Evolutionary conservation across 495 filamentous ascomycete species (phyloP), one percentile per base, ranked within the genome.

Genomic region (Aspergillus nidulans): DNA sequence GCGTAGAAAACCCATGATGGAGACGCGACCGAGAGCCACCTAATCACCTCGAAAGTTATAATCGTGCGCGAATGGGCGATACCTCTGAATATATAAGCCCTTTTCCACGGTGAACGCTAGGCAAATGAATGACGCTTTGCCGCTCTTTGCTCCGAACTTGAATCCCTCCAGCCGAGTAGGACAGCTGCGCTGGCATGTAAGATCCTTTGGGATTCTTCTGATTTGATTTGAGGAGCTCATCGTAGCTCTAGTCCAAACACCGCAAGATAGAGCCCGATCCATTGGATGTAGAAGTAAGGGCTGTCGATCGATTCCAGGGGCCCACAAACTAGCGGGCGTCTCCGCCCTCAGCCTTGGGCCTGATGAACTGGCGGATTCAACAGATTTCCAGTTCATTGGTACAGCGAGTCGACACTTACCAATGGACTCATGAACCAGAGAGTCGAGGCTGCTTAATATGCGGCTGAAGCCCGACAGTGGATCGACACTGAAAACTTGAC

Each of bases 1-100:
- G 30, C 51, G 30, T 30, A 52, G 26, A 19, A 39, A 8, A 36
- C 23, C 41, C 59, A 61, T 57, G 12, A 2, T 50, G 40, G 13
- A 18, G 19, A 21, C 23, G 19, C n/a, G 28, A 12, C 15, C 13
- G 40, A 39, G 15, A 46, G 25, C 38, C n/a, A 18, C 6, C 25
- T 26, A 34, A 34, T 13, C 16, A 26, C 19, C 6, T 13, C 6
- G 44, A 5, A 47, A 34, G 26, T 15, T 12, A 20, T n/a, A 26
- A 34, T 15, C 5, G 4, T 26, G 12, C 18, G 24, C 15, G 20
- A 26, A 47, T 10, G 25, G 44, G 44, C 26, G 44, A 30, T 9
- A 26, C 16, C 21, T 23, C 7, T 1, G 9, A 15, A 45, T 45
- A 28, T 26, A 28, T 45, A 45, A n/a, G 21, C 20, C 15, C n/a